Evolutionary conservation across 2,329 filamentous ascomycete genomes (phyloP).

Genomic region (Biscogniauxia mediterranea): DNA sequence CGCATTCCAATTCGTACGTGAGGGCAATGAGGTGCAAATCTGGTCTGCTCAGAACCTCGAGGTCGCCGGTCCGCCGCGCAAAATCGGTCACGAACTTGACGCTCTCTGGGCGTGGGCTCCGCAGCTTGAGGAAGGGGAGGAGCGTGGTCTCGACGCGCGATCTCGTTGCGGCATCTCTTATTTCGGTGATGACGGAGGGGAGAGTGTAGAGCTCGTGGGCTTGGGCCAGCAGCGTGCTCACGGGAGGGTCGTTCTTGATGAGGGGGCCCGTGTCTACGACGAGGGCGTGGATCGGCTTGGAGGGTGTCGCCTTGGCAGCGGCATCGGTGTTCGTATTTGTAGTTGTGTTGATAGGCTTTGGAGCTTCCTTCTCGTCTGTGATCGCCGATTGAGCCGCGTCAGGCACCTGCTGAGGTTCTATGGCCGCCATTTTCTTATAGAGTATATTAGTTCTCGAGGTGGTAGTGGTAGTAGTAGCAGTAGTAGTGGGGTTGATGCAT

Average conservation of each 20-base stretch:
- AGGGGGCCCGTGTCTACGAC: slow-evolving; percentile 90
- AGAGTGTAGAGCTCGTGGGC: slow-evolving; percentile 79
- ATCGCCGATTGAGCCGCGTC: neutral
- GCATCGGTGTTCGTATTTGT: neutral
- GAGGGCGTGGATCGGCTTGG: slow-evolving; percentile 75
- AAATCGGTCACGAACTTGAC: slow-evolving; percentile 80
- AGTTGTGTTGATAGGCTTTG: too few relatives aligned
- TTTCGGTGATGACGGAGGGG: slow-evolving; percentile 82
- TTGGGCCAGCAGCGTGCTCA: slow-evolving; percentile 76
- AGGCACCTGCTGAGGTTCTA: neutral
- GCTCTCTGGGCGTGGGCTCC: slow-evolving; percentile 72
- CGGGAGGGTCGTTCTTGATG: slow-evolving; percentile 85
- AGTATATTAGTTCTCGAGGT: too few relatives aligned
- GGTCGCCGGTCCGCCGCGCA: slow-evolving; percentile 84
- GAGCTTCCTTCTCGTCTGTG: neutral
- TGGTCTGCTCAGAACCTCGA: slow-evolving; percentile 80
- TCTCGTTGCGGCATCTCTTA: slow-evolving; percentile 79
- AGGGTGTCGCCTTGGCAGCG: slow-evolving; percentile 1
- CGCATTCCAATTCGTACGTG: slow-evolving; percentile 91
- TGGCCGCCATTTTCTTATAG: neutral
- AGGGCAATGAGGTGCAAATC: slow-evolving; percentile 89
- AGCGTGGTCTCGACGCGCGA: slow-evolving; percentile 80
- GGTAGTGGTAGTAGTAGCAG: too few relatives aligned
- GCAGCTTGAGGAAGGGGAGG: slow-evolving; percentile 77
- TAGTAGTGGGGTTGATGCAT: neutral